Conservation (phyloP, 2,329 filamentous ascomycete genomes). For the Epichloe uncinata region DNA sequence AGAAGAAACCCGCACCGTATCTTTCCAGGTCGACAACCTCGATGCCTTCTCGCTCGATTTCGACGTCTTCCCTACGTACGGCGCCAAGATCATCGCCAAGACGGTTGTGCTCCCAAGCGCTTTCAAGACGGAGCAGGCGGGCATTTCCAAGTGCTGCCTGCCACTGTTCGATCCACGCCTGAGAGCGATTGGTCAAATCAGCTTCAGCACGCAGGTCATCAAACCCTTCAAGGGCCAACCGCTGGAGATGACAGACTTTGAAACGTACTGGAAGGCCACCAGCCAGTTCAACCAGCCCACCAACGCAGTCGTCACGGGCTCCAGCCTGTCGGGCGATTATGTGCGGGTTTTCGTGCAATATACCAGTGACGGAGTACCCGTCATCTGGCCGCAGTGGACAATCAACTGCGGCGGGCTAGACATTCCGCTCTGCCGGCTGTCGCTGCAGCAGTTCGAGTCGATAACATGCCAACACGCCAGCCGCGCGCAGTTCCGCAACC, state of each 20-base stretch:
- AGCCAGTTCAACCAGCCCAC: constrained; percentile 74
- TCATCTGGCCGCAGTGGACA: constrained; percentile 79
- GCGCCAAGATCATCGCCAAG: constrained; percentile 93
- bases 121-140: constrained; percentile 56
- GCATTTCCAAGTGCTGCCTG: constrained; percentile 68
- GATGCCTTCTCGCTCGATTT: constrained; percentile 92
- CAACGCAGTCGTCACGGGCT: constrained; percentile 82
- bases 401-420: constrained; percentile 64
- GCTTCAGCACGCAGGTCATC: constrained; percentile 90
- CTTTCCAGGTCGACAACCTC: constrained; percentile 90
- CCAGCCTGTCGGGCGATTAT: constrained; percentile 91
- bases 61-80: constrained; percentile 94
- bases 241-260: constrained; percentile 93
- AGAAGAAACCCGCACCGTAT: constrained; percentile 85
- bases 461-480: constrained; percentile 32
- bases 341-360: constrained; percentile 84
- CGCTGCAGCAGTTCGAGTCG: constrained; percentile 55
- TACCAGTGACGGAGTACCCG: constrained; percentile 73
- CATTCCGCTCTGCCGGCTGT: constrained; percentile 68
- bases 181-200: constrained; percentile 83
- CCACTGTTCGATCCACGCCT: constrained; percentile 88
- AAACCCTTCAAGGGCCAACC: constrained; percentile 89
- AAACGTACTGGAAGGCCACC: constrained; percentile 98
- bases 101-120: constrained; percentile 81
- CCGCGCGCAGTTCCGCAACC: constrained; percentile 27